A percentile compares a stretch with the other conserved stretches of the same genome.
Evolutionary conservation across 2,329 filamentous ascomycete species (phyloP).

Genomic region (Esteya vermicola): DNA sequence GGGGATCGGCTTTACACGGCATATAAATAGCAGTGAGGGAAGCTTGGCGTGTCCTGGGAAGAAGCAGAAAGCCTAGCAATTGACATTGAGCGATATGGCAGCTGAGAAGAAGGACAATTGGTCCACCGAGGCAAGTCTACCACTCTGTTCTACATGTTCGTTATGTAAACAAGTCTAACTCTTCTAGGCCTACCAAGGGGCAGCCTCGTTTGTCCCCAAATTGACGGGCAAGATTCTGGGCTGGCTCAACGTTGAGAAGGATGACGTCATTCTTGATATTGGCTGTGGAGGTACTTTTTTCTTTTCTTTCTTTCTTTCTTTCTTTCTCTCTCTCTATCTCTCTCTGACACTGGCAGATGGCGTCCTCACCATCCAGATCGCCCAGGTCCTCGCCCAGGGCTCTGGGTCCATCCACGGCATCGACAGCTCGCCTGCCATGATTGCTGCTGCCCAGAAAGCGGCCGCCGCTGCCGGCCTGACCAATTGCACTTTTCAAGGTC

Average conservation of each 20-base stretch:
- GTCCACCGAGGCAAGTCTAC: constrained; percentile 21
- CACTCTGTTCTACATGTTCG: neutral
- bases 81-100: no score
- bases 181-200: constrained; percentile 44
- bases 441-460: constrained; percentile 31
- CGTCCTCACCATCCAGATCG: constrained; percentile 40
- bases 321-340: no score
- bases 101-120: constrained; percentile 20
- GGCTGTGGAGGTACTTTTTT: constrained; percentile 42
- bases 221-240: constrained; percentile 41
- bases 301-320: constrained; percentile 1
- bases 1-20: no score
- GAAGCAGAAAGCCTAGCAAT: no score
- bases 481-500: constrained; percentile 31
- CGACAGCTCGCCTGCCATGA: constrained; percentile 46
- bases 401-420: constrained; percentile 37
- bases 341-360: constrained; percentile 28
- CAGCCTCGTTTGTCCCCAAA: constrained; percentile 50
- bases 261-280: constrained; percentile 46
- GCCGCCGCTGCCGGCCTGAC: constrained; percentile 18
- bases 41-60: no score
- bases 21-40: no score
- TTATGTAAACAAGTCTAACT: neutral
- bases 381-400: constrained; percentile 28
- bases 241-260: constrained; percentile 43